Evolutionary conservation across 129 eudicot species (phyloP), one percentile per base, ranked within the genome.

Genomic region (Centella asiatica): DNA sequence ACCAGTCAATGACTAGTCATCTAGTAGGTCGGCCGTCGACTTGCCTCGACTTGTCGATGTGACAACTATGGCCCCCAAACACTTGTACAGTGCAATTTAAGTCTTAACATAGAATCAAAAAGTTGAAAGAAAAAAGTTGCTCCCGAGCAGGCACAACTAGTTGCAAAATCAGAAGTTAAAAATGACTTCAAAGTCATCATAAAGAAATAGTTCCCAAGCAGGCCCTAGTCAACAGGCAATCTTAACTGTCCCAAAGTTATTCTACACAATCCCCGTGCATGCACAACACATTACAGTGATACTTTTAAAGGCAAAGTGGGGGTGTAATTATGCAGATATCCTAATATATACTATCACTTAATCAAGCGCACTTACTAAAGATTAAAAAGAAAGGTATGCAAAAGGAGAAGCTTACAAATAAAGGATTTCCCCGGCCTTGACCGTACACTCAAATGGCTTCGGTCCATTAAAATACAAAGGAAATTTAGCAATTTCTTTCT

Each of bases 371-470:
- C 51, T 0, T 2, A n/a, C 37, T 17, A 34, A 57, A 0, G 15
- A 57, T n/a, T n/a, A 34, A 29, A 15, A 27, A 33, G 36, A 10
- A n/a, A 46, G 28, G 20, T 31, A 45, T 37, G 20, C 23, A 34
- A 4, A 37, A 44, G 26, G 26, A 52, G 25, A 52, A 14, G 62
- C 96, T 84, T 75, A 92, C 99, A 92, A 59, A 68, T 92, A 87
- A 57, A 92, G 95, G 62, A 92, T 87, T 69, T 92, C 90, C 55
- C 99, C 99, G 23, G 96, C 96, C 72, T 84, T 92, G 44, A 92
- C 96, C 20, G 90, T 81, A 73, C 85, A 87, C 80, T 92, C 88
- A 75, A 81, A 87, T 22, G 96, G 99, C 78, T 84, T 84, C 4
- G 95, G 96, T 62, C 96, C 96, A 45, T 84, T 75, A 72, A 75